Percentiles rank a stretch among this genome's conserved stretches.
These are phyloP conservation scores for Marasmius oreades DNA, from an alignment of 1,284 basidiomycete genomes.

Conservation along the genomic window DNA sequence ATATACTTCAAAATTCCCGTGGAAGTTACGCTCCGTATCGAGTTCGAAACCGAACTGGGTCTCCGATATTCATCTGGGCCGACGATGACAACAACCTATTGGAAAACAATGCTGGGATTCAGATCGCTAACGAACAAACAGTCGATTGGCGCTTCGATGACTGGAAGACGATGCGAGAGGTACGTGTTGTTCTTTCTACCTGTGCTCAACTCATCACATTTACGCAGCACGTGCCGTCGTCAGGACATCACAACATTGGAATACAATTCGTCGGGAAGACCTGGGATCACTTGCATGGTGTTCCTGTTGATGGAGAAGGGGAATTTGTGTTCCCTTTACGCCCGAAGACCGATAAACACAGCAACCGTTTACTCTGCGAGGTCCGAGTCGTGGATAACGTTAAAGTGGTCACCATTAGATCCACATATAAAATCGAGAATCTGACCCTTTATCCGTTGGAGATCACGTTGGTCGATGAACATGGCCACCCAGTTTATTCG, in stretches of 20 bases:
- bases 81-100: conserved; percentile 57
- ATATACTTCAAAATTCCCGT: conserved; percentile 68
- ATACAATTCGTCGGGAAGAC: conserved; percentile 83
- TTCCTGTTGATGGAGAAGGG: conserved; percentile 94
- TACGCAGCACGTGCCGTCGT: conserved; percentile 73
- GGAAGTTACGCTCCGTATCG: conserved; percentile 93
- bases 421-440: conserved; percentile 93
- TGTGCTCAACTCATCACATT: conserved; percentile 6
- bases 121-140: conserved; percentile 70
- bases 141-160: conserved; percentile 98
- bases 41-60: conserved; percentile 90
- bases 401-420: conserved; percentile 93
- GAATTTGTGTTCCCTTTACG: conserved; percentile 87
- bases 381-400: conserved; percentile 91
- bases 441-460: conserved; percentile 92
- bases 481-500: conserved; percentile 78
- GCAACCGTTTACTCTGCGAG: conserved; percentile 87
- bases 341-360: conserved; percentile 73
- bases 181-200: conserved; percentile 28
- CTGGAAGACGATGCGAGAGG: conserved; percentile 93
- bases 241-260: conserved; percentile 80
- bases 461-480: conserved; percentile 84
- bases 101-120: conserved; percentile 46
- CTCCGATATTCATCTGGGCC: conserved; percentile 78
- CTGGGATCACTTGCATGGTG: conserved; percentile 89